A percentile compares a stretch with the other conserved stretches of the same genome.
Conservation (phyloP, 202 grass and related monocot species). For the Tripidium arundinaceum region DNA sequence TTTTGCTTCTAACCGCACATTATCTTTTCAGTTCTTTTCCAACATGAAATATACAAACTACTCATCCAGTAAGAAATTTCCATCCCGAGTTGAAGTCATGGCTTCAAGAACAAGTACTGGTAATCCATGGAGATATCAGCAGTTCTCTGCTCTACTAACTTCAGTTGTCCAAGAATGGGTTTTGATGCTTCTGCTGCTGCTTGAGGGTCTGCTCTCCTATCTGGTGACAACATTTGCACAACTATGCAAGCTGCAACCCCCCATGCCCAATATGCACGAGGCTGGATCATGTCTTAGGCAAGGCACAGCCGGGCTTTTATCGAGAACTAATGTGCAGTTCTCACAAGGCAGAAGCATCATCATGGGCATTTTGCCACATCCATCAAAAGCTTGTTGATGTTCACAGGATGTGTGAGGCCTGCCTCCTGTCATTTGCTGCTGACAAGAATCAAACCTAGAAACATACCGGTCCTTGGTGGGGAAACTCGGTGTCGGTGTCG, state of each 20-base stretch:
- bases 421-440: conserved; percentile 49
- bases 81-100: conserved; percentile 32
- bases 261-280: conserved; percentile 79
- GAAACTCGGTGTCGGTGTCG: conserved; percentile 30
- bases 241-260: conserved; percentile 55
- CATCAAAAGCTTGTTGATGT: conserved; percentile 61
- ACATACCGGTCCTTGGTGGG: conserved; percentile 30
- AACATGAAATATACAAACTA: conserved; percentile 4
- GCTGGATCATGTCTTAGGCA: conserved; percentile 65
- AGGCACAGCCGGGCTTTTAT: conserved; percentile 42
- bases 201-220: conserved; percentile 51
- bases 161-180: conserved; percentile 74
- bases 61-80: not conserved
- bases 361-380: conserved; percentile 55
- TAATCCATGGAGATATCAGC: conserved; percentile 21
- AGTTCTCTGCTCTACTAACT: conserved; percentile 49
- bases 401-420: conserved; percentile 56
- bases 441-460: conserved; percentile 41
- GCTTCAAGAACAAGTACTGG: conserved; percentile 30
- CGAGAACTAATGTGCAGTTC: conserved; percentile 54
- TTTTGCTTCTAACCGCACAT: not conserved
- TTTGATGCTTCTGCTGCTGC: conserved; percentile 68
- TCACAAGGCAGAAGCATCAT: conserved; percentile 73
- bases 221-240: conserved; percentile 54
- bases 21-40: conserved; percentile 27